phyloP scores from a whole-genome alignment of 768 basidiomycete genomes.

The Phanerodontia chrysosporium region DNA sequence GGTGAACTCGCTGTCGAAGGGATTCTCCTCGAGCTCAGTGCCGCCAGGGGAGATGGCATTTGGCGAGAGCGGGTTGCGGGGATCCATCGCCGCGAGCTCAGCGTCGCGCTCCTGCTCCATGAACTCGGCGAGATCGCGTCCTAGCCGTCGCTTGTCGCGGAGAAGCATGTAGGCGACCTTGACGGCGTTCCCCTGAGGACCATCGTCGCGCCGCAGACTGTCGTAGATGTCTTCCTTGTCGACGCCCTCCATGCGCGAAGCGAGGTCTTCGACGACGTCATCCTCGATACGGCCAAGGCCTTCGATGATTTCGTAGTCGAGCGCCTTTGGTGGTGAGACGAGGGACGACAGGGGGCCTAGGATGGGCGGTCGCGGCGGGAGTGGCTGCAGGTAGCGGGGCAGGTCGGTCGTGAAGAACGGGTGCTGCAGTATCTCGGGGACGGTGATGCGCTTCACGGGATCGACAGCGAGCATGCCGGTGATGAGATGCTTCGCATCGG shows the following conservation, averaged over 20 bases:
- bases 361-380: conserved; percentile 75
- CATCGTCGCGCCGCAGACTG: conserved; percentile 77
- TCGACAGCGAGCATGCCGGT: conserved; percentile 89
- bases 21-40: conserved; percentile 66
- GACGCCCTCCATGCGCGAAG: conserved; percentile 65
- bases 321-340: conserved; percentile 57
- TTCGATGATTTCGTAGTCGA: conserved; percentile 85
- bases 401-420: conserved; percentile 88
- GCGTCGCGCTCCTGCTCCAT: conserved; percentile 87
- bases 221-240: conserved; percentile 86
- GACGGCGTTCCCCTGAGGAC: conserved; percentile 83
- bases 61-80: conserved; percentile 67
- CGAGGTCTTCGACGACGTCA: conserved; percentile 82
- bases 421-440: conserved; percentile 86
- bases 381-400: conserved; percentile 79
- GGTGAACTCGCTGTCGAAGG: conserved; percentile 74
- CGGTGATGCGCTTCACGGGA: conserved; percentile 91
- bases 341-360: conserved; percentile 70
- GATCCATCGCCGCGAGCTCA: conserved; percentile 74
- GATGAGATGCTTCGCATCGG: conserved; percentile 77
- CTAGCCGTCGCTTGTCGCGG: conserved; percentile 79
- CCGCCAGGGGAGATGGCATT: conserved; percentile 57
- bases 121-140: conserved; percentile 73
- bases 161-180: conserved; percentile 96
- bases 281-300: conserved; percentile 92